Evolutionary conservation across 1,139 yeast genomes (phyloP).

Genomic region (Lodderomyces orthopsilosis): DNA sequence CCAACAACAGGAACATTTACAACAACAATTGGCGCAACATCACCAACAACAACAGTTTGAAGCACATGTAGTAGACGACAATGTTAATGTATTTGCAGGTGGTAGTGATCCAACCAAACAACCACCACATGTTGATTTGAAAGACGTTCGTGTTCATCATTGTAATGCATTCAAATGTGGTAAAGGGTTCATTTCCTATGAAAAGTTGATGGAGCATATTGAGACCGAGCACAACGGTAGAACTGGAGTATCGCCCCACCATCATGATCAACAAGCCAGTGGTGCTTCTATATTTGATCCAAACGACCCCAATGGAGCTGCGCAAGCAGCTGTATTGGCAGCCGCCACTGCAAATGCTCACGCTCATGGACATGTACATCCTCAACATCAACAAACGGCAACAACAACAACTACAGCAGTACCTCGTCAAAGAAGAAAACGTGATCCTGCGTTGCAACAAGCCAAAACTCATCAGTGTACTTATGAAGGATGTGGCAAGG

Average conservation of each 20-base stretch:
- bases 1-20: slow-evolving; percentile 1
- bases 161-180: slow-evolving; percentile 16
- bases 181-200: slow-evolving; percentile 16
- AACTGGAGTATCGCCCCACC: background rate
- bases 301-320: background rate
- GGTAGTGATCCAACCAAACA: slow-evolving; percentile 1
- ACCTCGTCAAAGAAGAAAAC: slow-evolving; percentile 1
- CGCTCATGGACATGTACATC: background rate
- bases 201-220: slow-evolving; percentile 13
- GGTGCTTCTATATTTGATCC: background rate
- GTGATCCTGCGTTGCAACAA: slow-evolving; percentile 4
- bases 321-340: slow-evolving; percentile 1
- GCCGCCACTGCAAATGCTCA: slow-evolving; percentile 3
- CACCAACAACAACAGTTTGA: slow-evolving; percentile 5
- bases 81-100: slow-evolving; percentile 6
- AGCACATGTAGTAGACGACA: slow-evolving; percentile 5
- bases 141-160: slow-evolving; percentile 16
- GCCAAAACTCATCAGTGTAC: slow-evolving; percentile 21
- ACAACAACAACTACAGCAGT: slow-evolving; percentile 2
- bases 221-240: slow-evolving; percentile 9
- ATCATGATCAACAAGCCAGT: background rate
- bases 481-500: slow-evolving; percentile 17
- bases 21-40: slow-evolving; percentile 2
- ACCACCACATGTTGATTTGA: slow-evolving; percentile 8
- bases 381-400: background rate